Evolutionary conservation across 2,329 filamentous ascomycete genomes (phyloP).

Genomic region (Fusarium coicis): DNA sequence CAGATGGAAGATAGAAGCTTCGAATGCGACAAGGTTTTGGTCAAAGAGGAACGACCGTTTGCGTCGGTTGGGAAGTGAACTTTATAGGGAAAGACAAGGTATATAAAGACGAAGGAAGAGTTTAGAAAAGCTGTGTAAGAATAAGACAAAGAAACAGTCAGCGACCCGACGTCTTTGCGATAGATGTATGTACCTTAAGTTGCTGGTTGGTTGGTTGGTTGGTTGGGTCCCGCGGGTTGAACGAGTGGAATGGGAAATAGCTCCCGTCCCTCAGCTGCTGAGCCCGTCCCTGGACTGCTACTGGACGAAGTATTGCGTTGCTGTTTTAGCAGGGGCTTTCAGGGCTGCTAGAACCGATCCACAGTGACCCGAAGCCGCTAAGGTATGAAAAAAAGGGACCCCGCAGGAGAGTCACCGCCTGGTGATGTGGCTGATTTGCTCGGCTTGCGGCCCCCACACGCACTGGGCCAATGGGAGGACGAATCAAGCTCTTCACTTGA

Average conservation of each 20-base stretch:
- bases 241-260: slow-evolving; percentile 32
- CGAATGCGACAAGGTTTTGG: slow-evolving; percentile 16
- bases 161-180: slow-evolving; percentile 31
- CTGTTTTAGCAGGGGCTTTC: slow-evolving; percentile 28
- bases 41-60: not conserved
- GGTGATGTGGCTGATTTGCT: slow-evolving; percentile 44
- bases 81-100: not conserved
- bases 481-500: slow-evolving; percentile 13
- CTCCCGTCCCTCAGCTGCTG: slow-evolving; percentile 30
- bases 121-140: slow-evolving; percentile 12
- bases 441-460: slow-evolving; percentile 28
- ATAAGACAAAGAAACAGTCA: slow-evolving; percentile 33
- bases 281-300: slow-evolving; percentile 10
- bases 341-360: slow-evolving; percentile 39
- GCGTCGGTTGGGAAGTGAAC: not conserved
- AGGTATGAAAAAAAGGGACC: slow-evolving; percentile 23
- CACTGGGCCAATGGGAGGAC: slow-evolving; percentile 26
- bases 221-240: slow-evolving; percentile 29
- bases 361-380: slow-evolving; percentile 41
- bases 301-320: slow-evolving; percentile 15
- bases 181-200: slow-evolving; percentile 44
- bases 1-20: slow-evolving; percentile 14
- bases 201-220: slow-evolving; percentile 18
- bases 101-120: not conserved
- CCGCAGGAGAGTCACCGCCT: slow-evolving; percentile 41